These are phyloP conservation scores for Petunia secreta DNA, from an alignment of 257 asterid species.

Conservation along the genomic window DNA sequence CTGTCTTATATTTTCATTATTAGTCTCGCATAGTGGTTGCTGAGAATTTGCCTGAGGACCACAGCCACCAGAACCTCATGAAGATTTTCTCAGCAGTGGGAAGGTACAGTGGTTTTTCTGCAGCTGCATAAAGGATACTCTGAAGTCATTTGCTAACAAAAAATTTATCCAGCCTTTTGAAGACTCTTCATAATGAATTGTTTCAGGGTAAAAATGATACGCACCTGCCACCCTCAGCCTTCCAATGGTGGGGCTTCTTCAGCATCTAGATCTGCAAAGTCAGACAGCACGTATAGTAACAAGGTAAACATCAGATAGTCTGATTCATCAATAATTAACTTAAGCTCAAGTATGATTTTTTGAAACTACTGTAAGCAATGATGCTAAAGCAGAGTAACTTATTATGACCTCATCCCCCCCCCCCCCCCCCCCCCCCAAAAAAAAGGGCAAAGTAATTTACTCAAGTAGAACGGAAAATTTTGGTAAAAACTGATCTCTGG, in stretches of 20 bases:
- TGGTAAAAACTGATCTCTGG: not conserved
- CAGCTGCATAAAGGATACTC: conserved; percentile 9
- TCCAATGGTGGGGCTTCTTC: conserved; percentile 53
- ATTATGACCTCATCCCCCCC: not conserved
- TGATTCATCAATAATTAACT: conserved; percentile 12
- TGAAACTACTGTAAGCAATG: conserved; percentile 1
- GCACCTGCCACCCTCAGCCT: conserved; percentile 80
- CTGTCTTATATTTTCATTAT: conserved; percentile 11
- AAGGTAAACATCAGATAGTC: conserved; percentile 53
- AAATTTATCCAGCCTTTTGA: conserved; percentile 6
- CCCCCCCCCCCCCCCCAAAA: not conserved
- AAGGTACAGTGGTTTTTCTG: conserved; percentile 55
- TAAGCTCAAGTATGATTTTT: conserved; percentile 27
- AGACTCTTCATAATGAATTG: conserved; percentile 26
- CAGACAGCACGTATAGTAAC: conserved; percentile 61
- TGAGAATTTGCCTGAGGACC: conserved; percentile 91
- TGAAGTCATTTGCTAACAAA: not conserved
- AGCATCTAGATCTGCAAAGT: conserved; percentile 62
- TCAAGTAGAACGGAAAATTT: not conserved
- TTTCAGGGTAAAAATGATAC: conserved; percentile 85
- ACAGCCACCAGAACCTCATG: conserved; percentile 91
- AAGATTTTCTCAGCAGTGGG: conserved; percentile 82
- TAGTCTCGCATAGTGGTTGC: conserved; percentile 84
- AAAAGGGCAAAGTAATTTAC: conserved; percentile 5
- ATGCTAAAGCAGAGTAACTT: not conserved